These are phyloP conservation scores for Candida sakaeoensis DNA, from an alignment of 805 yeast genomes.

Conservation along the genomic window DNA sequence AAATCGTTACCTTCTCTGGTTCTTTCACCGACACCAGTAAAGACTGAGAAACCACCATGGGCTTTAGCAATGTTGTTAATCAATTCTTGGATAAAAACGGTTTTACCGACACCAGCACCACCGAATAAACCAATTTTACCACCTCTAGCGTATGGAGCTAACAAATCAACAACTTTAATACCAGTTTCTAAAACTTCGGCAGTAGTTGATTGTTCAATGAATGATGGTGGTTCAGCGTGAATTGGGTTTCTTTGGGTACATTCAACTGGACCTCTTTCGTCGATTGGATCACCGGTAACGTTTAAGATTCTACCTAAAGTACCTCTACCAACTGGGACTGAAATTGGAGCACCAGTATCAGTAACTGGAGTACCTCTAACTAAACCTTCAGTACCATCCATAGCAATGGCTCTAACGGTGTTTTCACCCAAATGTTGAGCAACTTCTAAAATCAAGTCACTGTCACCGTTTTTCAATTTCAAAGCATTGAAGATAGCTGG, in stretches of 20 bases:
- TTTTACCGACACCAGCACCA: conserved; percentile 99
- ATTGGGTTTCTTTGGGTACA: conserved; percentile 93
- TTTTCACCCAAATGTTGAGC: conserved; percentile 99
- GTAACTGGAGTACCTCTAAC: conserved; percentile 90
- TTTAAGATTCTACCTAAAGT: conserved; percentile 98
- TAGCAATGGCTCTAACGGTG: conserved; percentile 99
- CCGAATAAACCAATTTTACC: conserved; percentile 99
- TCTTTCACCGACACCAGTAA: conserved; percentile 99
- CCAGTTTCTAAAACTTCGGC: conserved; percentile 99
- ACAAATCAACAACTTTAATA: conserved; percentile 98
- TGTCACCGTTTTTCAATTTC: conserved; percentile 73
- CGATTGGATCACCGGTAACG: conserved; percentile 99
- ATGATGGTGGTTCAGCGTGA: conserved; percentile 96
- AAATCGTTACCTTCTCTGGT: conserved; percentile 99
- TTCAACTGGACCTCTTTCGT: conserved; percentile 98
- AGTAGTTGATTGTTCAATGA: conserved; percentile 94
- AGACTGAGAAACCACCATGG: conserved; percentile 99
- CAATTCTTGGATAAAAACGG: conserved; percentile 99
- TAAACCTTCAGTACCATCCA: conserved; percentile 99
- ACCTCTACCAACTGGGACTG: conserved; percentile 99
- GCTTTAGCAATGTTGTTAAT: conserved; percentile 99
- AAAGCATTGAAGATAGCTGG: conserved; percentile 98
- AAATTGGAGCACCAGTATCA: conserved; percentile 98
- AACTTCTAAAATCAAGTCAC: conserved; percentile 92
- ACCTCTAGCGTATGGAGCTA: conserved; percentile 99